These are phyloP conservation scores for Chernovozyma sophiae-reginae DNA, from an alignment of 1,139 yeast genomes.

Conservation along the genomic window DNA sequence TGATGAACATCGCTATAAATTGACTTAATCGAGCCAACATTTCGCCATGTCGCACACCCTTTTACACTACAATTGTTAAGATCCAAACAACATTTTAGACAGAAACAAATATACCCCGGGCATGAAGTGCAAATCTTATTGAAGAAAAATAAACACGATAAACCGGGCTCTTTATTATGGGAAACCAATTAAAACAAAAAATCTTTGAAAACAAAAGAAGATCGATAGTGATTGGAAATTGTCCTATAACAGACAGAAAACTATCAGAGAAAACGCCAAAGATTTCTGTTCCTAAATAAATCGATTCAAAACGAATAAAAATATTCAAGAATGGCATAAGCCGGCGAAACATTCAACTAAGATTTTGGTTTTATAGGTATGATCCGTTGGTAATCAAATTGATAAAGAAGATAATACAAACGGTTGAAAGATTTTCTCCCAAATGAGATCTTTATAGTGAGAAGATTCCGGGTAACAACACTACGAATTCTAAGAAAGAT, in stretches of 20 bases:
- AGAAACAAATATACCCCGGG: conserved; percentile 43
- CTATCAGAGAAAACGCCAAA: conserved; percentile 1
- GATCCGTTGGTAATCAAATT: conserved; percentile 47
- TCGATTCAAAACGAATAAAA: conserved; percentile 9
- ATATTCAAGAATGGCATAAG: conserved; percentile 5
- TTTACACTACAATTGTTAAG: too few species aligned
- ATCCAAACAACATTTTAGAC: too few species aligned
- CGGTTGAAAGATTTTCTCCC: not conserved
- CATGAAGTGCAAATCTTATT: conserved; percentile 49
- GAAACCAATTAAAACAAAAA: conserved; percentile 37
- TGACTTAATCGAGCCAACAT: too few species aligned
- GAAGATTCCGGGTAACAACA: conserved; percentile 10
- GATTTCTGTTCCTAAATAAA: conserved; percentile 4
- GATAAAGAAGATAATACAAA: conserved; percentile 16
- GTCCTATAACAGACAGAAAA: not conserved
- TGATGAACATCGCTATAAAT: too few species aligned
- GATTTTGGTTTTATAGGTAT: conserved; percentile 30
- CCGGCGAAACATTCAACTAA: conserved; percentile 18
- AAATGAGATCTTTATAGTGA: conserved; percentile 1
- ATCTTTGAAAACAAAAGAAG: conserved; percentile 25
- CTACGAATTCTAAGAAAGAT: too few species aligned
- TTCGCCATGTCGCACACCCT: too few species aligned
- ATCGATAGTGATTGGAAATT: conserved; percentile 5
- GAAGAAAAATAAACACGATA: conserved; percentile 42
- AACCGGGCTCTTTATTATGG: conserved; percentile 46